phyloP scores from a whole-genome alignment of 2,329 filamentous ascomycete species.

The Lachnellula suecica region DNA sequence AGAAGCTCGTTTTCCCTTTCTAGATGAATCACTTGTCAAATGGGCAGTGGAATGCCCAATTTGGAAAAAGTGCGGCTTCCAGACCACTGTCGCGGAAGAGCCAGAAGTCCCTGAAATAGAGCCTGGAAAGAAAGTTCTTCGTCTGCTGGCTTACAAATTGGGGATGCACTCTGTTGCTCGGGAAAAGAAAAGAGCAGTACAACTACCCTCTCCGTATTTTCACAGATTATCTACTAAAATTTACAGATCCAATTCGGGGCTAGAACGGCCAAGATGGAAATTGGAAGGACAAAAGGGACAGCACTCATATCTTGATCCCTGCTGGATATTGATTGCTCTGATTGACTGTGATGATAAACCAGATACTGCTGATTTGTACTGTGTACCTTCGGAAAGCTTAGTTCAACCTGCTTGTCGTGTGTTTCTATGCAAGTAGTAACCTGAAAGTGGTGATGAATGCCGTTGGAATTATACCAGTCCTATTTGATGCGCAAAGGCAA shows the following conservation, averaged over 20 bases:
- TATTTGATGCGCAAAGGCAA: constrained; percentile 54
- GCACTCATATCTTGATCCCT: constrained; percentile 49
- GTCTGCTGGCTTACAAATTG: constrained; percentile 72
- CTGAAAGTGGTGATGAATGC: constrained; percentile 26
- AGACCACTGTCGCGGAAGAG: constrained; percentile 29
- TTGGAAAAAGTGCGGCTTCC: constrained; percentile 87
- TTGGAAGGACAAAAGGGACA: constrained; percentile 67
- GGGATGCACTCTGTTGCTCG: constrained; percentile 69
- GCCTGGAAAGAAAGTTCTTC: constrained; percentile 76
- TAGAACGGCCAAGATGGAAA: constrained; percentile 80
- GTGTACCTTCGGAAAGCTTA: constrained; percentile 26
- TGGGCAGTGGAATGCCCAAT: constrained; percentile 76
- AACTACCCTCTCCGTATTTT: neutral
- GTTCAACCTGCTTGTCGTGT: constrained; percentile 36
- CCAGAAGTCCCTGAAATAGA: constrained; percentile 51
- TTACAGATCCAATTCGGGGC: constrained; percentile 77
- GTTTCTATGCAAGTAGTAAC: constrained; percentile 47
- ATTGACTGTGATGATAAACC: constrained; percentile 63
- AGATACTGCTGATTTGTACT: constrained; percentile 71
- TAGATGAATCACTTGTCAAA: constrained; percentile 83
- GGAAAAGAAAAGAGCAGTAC: constrained; percentile 91
- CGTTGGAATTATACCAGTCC: constrained; percentile 21
- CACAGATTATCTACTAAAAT: constrained; percentile 18
- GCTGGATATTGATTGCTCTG: neutral
- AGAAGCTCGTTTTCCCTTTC: constrained; percentile 85